These are phyloP conservation scores for Salinomyces thailandicus DNA, from an alignment of 2,329 filamentous ascomycete species.

Conservation along the genomic window DNA sequence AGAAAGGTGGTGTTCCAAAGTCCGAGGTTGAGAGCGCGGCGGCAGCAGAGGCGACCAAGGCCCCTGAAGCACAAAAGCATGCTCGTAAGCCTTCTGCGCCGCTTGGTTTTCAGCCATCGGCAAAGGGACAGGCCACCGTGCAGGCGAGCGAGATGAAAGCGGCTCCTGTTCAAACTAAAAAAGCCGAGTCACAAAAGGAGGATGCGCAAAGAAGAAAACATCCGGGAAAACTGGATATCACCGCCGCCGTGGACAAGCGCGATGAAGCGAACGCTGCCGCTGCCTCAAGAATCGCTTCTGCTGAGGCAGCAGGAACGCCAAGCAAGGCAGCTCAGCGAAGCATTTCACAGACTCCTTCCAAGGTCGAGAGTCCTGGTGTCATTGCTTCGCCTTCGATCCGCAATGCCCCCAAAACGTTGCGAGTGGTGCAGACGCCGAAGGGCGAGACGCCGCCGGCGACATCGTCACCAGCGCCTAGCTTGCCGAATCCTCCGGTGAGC, in stretches of 20 bases:
- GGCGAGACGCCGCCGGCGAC: slow-evolving; percentile 42
- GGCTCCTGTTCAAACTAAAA: slow-evolving; percentile 9
- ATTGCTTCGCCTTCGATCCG: slow-evolving; percentile 35
- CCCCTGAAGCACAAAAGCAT: neutral
- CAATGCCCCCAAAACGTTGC: slow-evolving; percentile 52
- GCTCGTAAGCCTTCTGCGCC: slow-evolving; percentile 4
- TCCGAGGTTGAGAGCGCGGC: neutral
- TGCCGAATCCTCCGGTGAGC: slow-evolving; percentile 19
- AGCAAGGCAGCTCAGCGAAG: slow-evolving; percentile 14
- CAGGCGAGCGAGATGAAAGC: slow-evolving; percentile 8
- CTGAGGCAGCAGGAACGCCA: slow-evolving; percentile 21
- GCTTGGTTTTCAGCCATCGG: slow-evolving; percentile 6
- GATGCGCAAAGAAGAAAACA: slow-evolving; percentile 27
- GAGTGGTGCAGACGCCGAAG: slow-evolving; percentile 59
- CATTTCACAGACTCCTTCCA: slow-evolving; percentile 43
- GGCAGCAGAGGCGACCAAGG: neutral
- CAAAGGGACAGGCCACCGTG: slow-evolving; percentile 7
- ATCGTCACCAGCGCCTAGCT: slow-evolving; percentile 28
- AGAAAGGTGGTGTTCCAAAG: slow-evolving; percentile 3
- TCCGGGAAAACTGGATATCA: slow-evolving; percentile 39
- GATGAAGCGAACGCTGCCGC: slow-evolving; percentile 7
- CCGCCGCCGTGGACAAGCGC: slow-evolving; percentile 27
- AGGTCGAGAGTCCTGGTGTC: slow-evolving; percentile 43
- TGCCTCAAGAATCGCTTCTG: slow-evolving; percentile 7
- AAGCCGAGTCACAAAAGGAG: slow-evolving; percentile 8